Evolutionary conservation across 2,329 filamentous ascomycete genomes (phyloP).

Genomic region (Pyrenophora teres): DNA sequence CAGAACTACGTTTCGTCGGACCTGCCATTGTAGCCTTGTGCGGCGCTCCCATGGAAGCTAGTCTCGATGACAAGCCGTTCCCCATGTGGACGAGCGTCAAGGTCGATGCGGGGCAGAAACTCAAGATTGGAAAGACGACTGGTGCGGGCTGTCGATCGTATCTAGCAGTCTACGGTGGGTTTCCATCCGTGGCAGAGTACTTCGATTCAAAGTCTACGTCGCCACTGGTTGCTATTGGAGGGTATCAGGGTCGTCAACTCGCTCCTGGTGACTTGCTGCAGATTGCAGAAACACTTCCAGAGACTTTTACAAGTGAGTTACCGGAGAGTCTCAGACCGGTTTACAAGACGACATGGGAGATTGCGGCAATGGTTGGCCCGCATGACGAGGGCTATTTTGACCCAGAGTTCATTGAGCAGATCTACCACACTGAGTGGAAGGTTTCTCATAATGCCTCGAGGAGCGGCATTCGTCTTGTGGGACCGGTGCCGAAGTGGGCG

Average conservation of each 20-base stretch:
- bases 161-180: slow-evolving; percentile 61
- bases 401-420: slow-evolving; percentile 59
- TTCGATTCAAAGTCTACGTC: slow-evolving; percentile 65
- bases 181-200: slow-evolving; percentile 59
- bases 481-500: slow-evolving; percentile 63
- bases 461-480: slow-evolving; percentile 64
- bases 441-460: slow-evolving; percentile 66
- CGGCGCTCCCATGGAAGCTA: slow-evolving; percentile 59
- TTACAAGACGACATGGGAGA: slow-evolving; percentile 58
- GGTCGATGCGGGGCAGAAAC: slow-evolving; percentile 56
- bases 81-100: slow-evolving; percentile 62
- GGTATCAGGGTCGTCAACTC: slow-evolving; percentile 63
- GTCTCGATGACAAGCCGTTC: slow-evolving; percentile 55
- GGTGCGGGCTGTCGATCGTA: slow-evolving; percentile 62
- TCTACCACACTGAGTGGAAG: slow-evolving; percentile 64
- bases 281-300: slow-evolving; percentile 49
- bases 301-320: slow-evolving; percentile 42
- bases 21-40: slow-evolving; percentile 62
- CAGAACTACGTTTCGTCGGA: slow-evolving; percentile 61
- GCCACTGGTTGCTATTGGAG: slow-evolving; percentile 62
- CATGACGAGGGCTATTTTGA: slow-evolving; percentile 61
- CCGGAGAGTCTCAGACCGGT: slow-evolving; percentile 54
- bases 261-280: slow-evolving; percentile 60
- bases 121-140: slow-evolving; percentile 61
- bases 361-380: slow-evolving; percentile 61